phyloP scores from a whole-genome alignment of 177 flowering plant species.

The Vitis hybrid region DNA sequence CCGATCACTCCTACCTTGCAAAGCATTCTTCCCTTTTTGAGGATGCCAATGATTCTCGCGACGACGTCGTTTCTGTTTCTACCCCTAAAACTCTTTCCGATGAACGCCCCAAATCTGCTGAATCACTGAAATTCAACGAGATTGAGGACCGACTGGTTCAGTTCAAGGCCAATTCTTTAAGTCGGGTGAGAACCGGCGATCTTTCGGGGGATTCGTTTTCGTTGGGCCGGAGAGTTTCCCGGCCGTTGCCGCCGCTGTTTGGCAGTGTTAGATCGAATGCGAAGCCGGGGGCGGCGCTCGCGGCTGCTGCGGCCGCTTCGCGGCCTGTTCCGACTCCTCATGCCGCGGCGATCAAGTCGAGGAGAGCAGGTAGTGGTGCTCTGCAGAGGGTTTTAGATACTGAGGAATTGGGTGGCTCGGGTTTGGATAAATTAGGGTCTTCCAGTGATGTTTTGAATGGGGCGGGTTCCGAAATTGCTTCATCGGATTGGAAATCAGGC shows the following conservation, averaged over 20 bases:
- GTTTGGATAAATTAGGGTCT: slow-evolving; percentile 8
- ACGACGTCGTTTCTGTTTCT: slow-evolving; percentile 18
- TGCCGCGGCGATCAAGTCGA: slow-evolving; percentile 81
- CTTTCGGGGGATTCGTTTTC: slow-evolving; percentile 26
- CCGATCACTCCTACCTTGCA: slow-evolving; percentile 26
- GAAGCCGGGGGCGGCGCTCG: slow-evolving; percentile 97
- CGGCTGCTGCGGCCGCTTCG: slow-evolving; percentile 96
- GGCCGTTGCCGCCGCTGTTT: slow-evolving; percentile 52
- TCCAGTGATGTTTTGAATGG: slow-evolving; percentile 12
- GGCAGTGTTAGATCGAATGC: slow-evolving; percentile 67
- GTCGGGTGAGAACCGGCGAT: slow-evolving; percentile 28
- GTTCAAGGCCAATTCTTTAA: neutral
- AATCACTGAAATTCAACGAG: slow-evolving; percentile 2
- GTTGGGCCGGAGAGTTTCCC: slow-evolving; percentile 26
- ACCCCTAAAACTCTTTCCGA: slow-evolving; percentile 6
- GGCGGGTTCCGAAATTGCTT: neutral
- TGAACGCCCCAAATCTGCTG: slow-evolving; percentile 8
- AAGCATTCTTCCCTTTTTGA: slow-evolving; percentile 5
- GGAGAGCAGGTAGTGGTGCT: slow-evolving; percentile 42
- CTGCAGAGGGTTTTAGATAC: slow-evolving; percentile 20
- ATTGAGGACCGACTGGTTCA: neutral
- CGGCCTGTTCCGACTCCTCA: slow-evolving; percentile 70
- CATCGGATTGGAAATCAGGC: slow-evolving; percentile 3
- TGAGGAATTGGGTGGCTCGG: slow-evolving; percentile 24
- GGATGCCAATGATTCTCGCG: slow-evolving; percentile 1